Percentiles rank a stretch among this genome's conserved stretches.
phyloP scores from a whole-genome alignment of 2,329 filamentous ascomycete species.

The Amesomyces nigricolor region DNA sequence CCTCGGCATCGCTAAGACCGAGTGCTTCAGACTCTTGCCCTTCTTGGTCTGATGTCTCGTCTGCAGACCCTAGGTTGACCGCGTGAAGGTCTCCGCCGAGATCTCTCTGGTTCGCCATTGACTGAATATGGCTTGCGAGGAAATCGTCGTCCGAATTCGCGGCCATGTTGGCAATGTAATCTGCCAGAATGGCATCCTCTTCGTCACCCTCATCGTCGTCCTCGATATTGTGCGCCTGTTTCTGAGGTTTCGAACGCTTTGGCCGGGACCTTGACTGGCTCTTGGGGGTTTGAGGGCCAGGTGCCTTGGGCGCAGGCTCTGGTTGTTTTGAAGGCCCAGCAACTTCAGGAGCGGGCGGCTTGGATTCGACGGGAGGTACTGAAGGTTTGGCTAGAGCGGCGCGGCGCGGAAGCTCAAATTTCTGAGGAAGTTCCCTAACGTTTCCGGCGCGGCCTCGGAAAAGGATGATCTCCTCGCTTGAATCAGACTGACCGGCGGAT shows the following conservation, averaged over 20 bases:
- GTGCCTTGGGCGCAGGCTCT: not conserved
- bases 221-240: not conserved
- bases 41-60: slow-evolving; percentile 34
- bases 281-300: not conserved
- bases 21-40: not conserved
- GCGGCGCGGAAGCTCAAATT: not conserved
- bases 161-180: slow-evolving; percentile 65
- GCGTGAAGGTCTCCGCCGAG: slow-evolving; percentile 42
- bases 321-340: not conserved
- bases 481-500: slow-evolving; percentile 37
- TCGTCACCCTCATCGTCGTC: slow-evolving; percentile 31
- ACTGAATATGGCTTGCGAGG: slow-evolving; percentile 18
- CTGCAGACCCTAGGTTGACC: slow-evolving; percentile 28
- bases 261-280: slow-evolving; percentile 4
- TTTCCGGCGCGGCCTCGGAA: slow-evolving; percentile 42
- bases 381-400: not conserved
- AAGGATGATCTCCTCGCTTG: slow-evolving; percentile 68
- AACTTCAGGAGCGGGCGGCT: not conserved
- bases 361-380: not conserved
- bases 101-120: slow-evolving; percentile 34
- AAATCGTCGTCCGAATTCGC: slow-evolving; percentile 36
- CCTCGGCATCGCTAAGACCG: slow-evolving; percentile 11
- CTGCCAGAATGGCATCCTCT: slow-evolving; percentile 55
- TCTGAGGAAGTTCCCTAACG: slow-evolving; percentile 4
- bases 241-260: not conserved